A percentile compares a stretch with the other conserved stretches of the same genome.
Conservation (phyloP, 306 rosid genomes). For the Senna tora region DNA sequence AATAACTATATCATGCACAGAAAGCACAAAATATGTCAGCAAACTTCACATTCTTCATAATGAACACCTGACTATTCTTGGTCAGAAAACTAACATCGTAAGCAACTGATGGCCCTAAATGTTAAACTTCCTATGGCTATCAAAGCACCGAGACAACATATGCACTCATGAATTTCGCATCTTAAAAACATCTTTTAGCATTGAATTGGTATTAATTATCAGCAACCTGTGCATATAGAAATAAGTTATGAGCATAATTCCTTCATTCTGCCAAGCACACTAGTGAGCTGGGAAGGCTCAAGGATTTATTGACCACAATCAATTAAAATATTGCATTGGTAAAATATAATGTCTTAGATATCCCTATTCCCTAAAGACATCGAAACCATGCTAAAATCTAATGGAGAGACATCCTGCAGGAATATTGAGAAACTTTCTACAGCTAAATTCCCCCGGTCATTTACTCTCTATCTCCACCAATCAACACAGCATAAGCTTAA, state of each 20-base stretch:
- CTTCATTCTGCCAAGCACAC: not conserved
- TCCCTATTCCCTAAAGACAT: slow-evolving; percentile 31
- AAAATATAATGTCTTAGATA: slow-evolving; percentile 20
- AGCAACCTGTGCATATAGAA: not conserved
- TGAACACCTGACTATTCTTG: no score
- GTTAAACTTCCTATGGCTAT: no score
- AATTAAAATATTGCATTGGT: slow-evolving; percentile 12
- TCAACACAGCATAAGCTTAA: slow-evolving; percentile 34
- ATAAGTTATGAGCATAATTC: not conserved
- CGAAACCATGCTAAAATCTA: slow-evolving; percentile 28
- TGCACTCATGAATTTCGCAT: no score
- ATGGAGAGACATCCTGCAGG: slow-evolving; percentile 23
- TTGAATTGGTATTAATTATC: no score
- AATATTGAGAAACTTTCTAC: slow-evolving; percentile 29
- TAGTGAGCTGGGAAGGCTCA: not conserved
- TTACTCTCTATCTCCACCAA: slow-evolving; percentile 42
- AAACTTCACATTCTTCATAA: no score
- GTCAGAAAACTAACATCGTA: no score
- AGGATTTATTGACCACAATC: slow-evolving; percentile 8
- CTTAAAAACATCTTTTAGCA: no score
- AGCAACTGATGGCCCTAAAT: no score
- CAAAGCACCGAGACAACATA: no score
- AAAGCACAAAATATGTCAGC: no score
- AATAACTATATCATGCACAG: no score
- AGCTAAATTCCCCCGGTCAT: slow-evolving; percentile 31